Conservation (phyloP, 352 stramenopile species). For the Phytophthora ramorum region DNA sequence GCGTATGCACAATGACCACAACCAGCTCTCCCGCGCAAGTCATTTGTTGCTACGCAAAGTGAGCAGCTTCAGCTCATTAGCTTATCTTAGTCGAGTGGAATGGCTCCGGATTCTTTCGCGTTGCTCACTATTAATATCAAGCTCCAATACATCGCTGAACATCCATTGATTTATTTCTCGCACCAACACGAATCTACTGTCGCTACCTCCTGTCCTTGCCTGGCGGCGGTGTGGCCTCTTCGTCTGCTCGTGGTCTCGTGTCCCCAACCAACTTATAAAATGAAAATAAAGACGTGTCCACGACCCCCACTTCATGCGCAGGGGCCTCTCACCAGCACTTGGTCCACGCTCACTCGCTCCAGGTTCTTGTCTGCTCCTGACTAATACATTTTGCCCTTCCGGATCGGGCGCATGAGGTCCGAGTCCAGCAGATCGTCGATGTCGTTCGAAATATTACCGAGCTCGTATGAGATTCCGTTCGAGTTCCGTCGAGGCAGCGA, state of each 20-base stretch:
- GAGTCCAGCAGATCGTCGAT: slow-evolving; percentile 61
- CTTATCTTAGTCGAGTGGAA: no score
- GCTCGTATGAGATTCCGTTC: slow-evolving; percentile 47
- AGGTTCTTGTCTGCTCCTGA: slow-evolving; percentile 11
- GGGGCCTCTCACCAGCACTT: slow-evolving; percentile 18
- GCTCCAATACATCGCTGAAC: not conserved
- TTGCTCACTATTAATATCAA: not conserved
- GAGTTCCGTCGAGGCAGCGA: slow-evolving; percentile 39
- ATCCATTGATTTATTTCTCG: slow-evolving; percentile 27
- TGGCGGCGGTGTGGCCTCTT: not conserved
- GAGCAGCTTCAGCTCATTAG: no score
- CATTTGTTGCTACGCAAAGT: no score
- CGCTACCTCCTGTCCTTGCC: not conserved
- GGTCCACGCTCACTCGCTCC: slow-evolving; percentile 6
- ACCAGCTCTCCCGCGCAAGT: slow-evolving; percentile 10
- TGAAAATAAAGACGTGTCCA: slow-evolving; percentile 24
- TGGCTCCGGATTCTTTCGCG: slow-evolving; percentile 23
- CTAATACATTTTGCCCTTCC: slow-evolving; percentile 67
- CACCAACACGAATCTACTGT: slow-evolving; percentile 31
- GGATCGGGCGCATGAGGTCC: slow-evolving; percentile 70
- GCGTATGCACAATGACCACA: not conserved
- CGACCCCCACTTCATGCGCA: slow-evolving; percentile 15
- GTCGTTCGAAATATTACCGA: slow-evolving; percentile 50
- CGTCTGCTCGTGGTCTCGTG: slow-evolving; percentile 4
- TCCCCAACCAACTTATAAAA: slow-evolving; percentile 27